Conservation (phyloP, 192 early-diverging fungal species). For the Phycomyces nitens region DNA sequence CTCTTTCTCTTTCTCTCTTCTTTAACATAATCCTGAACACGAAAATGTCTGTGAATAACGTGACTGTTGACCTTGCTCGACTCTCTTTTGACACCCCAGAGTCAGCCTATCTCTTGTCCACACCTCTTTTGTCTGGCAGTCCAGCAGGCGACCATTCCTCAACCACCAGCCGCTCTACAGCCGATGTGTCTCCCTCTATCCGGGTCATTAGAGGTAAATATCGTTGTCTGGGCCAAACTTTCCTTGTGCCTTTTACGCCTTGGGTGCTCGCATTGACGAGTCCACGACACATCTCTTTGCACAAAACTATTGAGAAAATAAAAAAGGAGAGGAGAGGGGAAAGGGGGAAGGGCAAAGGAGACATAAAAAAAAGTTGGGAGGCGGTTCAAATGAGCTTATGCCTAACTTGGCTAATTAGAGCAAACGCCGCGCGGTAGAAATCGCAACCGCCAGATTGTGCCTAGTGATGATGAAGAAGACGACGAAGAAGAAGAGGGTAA, state of each 20-base stretch:
- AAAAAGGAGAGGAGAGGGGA: neutral
- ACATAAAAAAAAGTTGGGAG: constrained; percentile 1
- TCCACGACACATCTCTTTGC: too few species aligned
- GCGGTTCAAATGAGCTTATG: neutral
- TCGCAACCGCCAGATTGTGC: constrained; percentile 19
- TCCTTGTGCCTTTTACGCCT: too few species aligned
- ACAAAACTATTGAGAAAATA: too few species aligned
- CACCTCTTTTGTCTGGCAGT: constrained; percentile 3
- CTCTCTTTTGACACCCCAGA: constrained; percentile 20
- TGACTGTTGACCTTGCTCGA: constrained; percentile 19
- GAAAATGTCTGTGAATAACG: constrained; percentile 24
- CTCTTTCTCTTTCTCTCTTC: neutral
- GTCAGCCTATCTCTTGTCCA: neutral
- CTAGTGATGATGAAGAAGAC: constrained; percentile 29
- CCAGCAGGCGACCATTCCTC: constrained; percentile 12
- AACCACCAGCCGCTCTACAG: constrained; percentile 4
- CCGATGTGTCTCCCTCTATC: constrained; percentile 2
- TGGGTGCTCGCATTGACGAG: too few species aligned
- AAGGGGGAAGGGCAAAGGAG: neutral
- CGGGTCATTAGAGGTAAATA: constrained; percentile 16
- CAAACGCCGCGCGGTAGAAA: neutral
- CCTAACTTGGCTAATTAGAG: constrained; percentile 3
- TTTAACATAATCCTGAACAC: neutral
- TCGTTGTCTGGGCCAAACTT: too few species aligned
- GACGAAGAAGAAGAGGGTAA: constrained; percentile 23